A percentile compares a stretch with the other conserved stretches of the same genome.
Conservation (phyloP, 331 rosid species). For the Malus hybrid region DNA sequence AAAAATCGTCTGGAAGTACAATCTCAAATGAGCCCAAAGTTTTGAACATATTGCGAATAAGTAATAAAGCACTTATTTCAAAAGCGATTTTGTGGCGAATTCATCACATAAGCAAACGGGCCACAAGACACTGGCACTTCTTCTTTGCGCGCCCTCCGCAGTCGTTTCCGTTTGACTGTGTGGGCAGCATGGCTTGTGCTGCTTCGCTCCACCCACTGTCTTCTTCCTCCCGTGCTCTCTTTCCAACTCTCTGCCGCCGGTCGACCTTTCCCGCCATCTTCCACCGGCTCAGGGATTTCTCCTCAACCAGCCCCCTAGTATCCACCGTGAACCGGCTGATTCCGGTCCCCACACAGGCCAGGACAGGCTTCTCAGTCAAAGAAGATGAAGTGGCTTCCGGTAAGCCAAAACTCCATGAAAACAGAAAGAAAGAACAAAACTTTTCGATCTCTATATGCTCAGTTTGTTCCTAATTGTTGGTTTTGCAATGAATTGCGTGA, state of each 20-base stretch:
- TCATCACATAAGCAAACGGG: not conserved
- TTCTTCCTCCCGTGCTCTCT: constrained; percentile 8
- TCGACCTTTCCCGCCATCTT: constrained; percentile 24
- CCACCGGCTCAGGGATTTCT: constrained; percentile 13
- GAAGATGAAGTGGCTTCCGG: constrained; percentile 57
- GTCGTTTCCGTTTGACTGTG: not conserved
- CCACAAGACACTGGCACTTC: not conserved
- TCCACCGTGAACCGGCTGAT: constrained; percentile 4
- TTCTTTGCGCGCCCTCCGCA: not conserved
- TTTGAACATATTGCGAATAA: not conserved
- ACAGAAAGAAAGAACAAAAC: not conserved
- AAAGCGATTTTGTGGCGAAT: not conserved
- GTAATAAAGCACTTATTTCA: not conserved
- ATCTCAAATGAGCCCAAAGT: not conserved
- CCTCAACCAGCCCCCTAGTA: constrained; percentile 16
- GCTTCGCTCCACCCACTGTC: constrained; percentile 18
- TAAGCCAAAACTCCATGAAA: constrained; percentile 12
- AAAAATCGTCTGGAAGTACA: too few species aligned
- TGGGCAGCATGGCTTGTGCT: constrained; percentile 40
- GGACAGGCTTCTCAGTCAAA: constrained; percentile 33
- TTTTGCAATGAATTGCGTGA: not conserved
- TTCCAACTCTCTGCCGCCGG: constrained; percentile 15
- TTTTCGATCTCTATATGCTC: not conserved
- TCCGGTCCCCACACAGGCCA: constrained; percentile 43
- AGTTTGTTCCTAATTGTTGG: not conserved